Base-by-base conservation (phyloP, 441 rosid genomes). In the Francoa sonchifolia region DNA sequence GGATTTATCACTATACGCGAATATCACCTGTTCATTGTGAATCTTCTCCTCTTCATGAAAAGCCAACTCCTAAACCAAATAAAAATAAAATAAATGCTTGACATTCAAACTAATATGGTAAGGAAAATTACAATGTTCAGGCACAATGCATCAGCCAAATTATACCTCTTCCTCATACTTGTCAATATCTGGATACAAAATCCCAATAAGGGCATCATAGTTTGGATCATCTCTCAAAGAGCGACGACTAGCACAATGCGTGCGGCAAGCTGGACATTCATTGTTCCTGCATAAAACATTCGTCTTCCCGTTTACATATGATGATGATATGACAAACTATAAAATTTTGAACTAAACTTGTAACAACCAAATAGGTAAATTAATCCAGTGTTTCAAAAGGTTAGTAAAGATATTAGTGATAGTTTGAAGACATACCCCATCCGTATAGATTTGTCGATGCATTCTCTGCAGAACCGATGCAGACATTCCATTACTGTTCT, bases 201-300 rank as follows among this genome's bases (percentile, higher is more conserved):
- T 71, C 56, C 85, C 77, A 65, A 90, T 90, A 21, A 90, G 59
- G 34, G 95, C 75, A 70, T 90, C 99, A 58, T 77, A 90, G 48
- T 69, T 78, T 28, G 93, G 94, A 61, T 90, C 96, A 19, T 83
- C 96, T 76, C 99, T 76, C 59, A 82, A 59, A 58, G 99, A 86
- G 11, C 99, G 99, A 15, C 95, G 75, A 59, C 96, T 90, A 37
- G 99, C 93, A 72, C 93, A 82, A 62, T 90, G 99, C 35, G 93
- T 86, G 69, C 96, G 93, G 58, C 98, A 90, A 57, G 98, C 85
- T 57, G 98, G 98, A 58, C 98, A 90, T 64, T 90, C 98, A 46
- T 86, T 86, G 49, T 90, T 90, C 69, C 98, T 90, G 79, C 57
- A 71, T 54, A 55, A 55, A 37, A 48, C 37, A 47, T 35, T 42